Percentiles rank a stretch among this genome's conserved stretches.
phyloP scores from a whole-genome alignment of 2,329 filamentous ascomycete species.

The Fusarium subtropicale region DNA sequence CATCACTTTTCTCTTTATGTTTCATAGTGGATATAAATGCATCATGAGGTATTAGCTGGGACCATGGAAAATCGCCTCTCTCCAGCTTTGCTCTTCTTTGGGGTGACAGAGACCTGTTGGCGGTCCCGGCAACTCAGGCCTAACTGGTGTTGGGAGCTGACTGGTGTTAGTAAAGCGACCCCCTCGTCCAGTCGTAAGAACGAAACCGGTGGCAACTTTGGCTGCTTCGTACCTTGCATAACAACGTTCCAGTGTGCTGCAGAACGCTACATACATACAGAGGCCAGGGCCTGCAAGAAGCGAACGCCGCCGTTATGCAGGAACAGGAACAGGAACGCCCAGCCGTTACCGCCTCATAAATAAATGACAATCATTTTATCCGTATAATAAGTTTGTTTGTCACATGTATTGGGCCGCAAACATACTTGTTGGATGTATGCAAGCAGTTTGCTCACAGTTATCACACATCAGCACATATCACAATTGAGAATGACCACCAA shows the following conservation, averaged over 20 bases:
- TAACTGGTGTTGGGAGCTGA: conserved; percentile 24
- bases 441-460: conserved; percentile 3
- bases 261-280: conserved; percentile 31
- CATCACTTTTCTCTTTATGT: conserved; percentile 2
- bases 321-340: conserved; percentile 44
- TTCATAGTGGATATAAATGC: conserved; percentile 13
- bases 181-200: conserved; percentile 22
- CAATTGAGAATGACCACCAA: conserved; percentile 2
- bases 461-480: conserved; percentile 24
- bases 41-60: conserved; percentile 14
- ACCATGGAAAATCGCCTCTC: conserved; percentile 19
- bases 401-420: conserved; percentile 16
- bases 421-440: conserved; percentile 15
- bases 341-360: conserved; percentile 36
- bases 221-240: conserved; percentile 47
- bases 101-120: conserved; percentile 24
- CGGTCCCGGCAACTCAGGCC: conserved; percentile 27
- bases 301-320: conserved; percentile 46
- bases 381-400: not conserved
- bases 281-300: conserved; percentile 26
- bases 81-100: conserved; percentile 30
- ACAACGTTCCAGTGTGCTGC: conserved; percentile 37
- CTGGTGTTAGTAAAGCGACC: conserved; percentile 34
- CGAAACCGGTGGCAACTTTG: conserved; percentile 29
- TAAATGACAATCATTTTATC: not conserved